Evolutionary conservation across 2,329 filamentous ascomycete species (phyloP).

Genomic region (Cordyceps pruinosa): DNA sequence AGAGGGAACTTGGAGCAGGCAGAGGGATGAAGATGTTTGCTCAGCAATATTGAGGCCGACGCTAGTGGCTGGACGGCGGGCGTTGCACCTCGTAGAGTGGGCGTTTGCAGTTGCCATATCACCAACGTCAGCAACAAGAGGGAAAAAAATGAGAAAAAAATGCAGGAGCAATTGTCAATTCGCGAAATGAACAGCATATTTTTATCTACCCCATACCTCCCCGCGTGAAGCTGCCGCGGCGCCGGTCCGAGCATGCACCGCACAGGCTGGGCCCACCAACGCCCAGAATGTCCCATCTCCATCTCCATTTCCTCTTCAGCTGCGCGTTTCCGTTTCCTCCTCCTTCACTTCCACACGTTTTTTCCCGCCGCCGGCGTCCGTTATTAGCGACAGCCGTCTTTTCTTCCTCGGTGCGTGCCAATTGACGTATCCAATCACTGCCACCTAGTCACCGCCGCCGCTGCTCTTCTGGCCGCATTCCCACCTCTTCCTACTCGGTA

Average conservation of each 20-base stretch:
- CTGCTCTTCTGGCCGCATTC: too few relatives aligned
- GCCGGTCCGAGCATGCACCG: too few relatives aligned
- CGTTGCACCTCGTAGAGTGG: too few relatives aligned
- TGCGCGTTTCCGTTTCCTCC: background rate
- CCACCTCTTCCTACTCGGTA: background rate
- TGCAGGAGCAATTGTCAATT: background rate
- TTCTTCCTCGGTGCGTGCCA: background rate
- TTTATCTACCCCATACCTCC: too few relatives aligned
- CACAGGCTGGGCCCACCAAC: background rate
- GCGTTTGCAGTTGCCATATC: too few relatives aligned
- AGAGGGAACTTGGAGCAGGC: background rate
- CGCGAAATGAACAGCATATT: too few relatives aligned
- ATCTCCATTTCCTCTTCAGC: too few relatives aligned
- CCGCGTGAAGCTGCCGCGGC: too few relatives aligned
- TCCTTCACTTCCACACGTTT: slow-evolving; percentile 13
- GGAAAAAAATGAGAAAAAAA: too few relatives aligned
- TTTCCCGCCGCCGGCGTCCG: slow-evolving; percentile 7
- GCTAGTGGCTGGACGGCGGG: slow-evolving; percentile 2
- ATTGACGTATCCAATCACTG: background rate
- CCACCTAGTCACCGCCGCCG: background rate
- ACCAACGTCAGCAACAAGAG: too few relatives aligned
- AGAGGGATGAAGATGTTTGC: background rate
- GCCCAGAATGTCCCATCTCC: background rate
- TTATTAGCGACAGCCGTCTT: background rate
- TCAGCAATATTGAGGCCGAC: background rate